phyloP scores from a whole-genome alignment of 768 basidiomycete species.

The Boletus sp. region DNA sequence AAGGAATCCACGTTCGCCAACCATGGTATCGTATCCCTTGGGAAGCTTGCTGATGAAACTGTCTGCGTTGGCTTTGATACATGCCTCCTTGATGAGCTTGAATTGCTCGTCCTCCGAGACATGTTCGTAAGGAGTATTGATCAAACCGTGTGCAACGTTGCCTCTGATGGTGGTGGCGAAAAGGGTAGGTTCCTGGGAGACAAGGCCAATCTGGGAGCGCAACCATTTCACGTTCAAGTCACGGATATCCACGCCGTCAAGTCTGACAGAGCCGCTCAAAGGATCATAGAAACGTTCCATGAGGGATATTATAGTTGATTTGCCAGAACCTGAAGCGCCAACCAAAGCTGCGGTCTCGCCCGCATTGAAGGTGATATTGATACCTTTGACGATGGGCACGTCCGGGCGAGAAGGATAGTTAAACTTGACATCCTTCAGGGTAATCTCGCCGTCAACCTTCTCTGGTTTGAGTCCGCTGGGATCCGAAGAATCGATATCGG shows the following conservation, averaged over 20 bases:
- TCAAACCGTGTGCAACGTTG: constrained; percentile 85
- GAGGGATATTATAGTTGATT: constrained; percentile 67
- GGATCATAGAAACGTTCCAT: constrained; percentile 92
- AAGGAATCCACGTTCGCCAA: too few relatives aligned
- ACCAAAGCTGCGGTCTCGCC: constrained; percentile 79
- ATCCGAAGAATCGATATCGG: constrained; percentile 78
- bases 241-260: constrained; percentile 74
- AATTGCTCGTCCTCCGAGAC: constrained; percentile 72
- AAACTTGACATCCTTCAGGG: constrained; percentile 72
- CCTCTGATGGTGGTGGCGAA: constrained; percentile 82
- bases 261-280: constrained; percentile 56
- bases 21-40: too few relatives aligned
- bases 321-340: constrained; percentile 78
- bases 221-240: constrained; percentile 84
- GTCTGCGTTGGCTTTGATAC: too few relatives aligned
- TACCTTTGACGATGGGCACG: constrained; percentile 74
- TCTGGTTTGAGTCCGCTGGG: constrained; percentile 67
- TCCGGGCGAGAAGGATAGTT: constrained; percentile 82
- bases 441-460: constrained; percentile 66
- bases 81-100: too few relatives aligned
- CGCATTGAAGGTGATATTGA: constrained; percentile 64
- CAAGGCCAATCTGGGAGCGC: constrained; percentile 82
- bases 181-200: constrained; percentile 84
- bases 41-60: too few relatives aligned
- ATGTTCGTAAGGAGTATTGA: constrained; percentile 67